Conservation (phyloP, 148 eudicot species). For the Drosera capensis region DNA sequence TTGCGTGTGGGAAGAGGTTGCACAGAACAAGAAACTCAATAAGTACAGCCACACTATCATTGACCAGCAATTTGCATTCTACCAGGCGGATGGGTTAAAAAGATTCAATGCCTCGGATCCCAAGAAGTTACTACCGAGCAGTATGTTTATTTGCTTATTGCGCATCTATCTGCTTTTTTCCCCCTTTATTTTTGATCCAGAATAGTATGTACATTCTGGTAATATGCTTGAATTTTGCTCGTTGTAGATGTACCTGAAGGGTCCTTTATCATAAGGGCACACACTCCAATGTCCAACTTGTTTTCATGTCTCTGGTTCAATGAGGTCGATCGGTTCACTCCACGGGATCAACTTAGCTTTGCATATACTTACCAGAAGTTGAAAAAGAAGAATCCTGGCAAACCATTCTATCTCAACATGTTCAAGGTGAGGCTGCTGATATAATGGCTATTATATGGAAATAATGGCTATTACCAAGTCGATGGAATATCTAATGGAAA, state of each 20-base stretch:
- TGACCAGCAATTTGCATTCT: slow-evolving; percentile 84
- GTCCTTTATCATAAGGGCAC: slow-evolving; percentile 87
- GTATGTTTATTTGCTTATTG: slow-evolving; percentile 49
- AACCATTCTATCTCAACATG: slow-evolving; percentile 85
- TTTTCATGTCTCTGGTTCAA: slow-evolving; percentile 98
- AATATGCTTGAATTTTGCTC: slow-evolving; percentile 5
- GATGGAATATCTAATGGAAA: no score
- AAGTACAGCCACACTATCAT: slow-evolving; percentile 82
- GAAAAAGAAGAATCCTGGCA: slow-evolving; percentile 72
- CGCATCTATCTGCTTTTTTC: no score
- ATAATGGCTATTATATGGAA: no score
- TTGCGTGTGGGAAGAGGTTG: slow-evolving; percentile 97
- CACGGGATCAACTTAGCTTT: slow-evolving; percentile 96
- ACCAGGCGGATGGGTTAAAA: slow-evolving; percentile 87
- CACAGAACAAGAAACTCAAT: slow-evolving; percentile 93
- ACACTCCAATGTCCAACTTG: slow-evolving; percentile 97
- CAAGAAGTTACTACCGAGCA: slow-evolving; percentile 77
- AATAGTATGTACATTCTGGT: no score
- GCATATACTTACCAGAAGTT: slow-evolving; percentile 91
- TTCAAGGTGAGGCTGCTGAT: slow-evolving; percentile 60
- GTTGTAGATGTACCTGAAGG: slow-evolving; percentile 99
- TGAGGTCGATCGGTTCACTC: slow-evolving; percentile 94
- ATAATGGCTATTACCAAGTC: no score
- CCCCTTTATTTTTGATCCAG: no score
- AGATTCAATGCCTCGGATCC: slow-evolving; percentile 77